These are phyloP conservation scores for Fragaria vesca DNA, from an alignment of 306 rosid genomes.

Conservation along the genomic window DNA sequence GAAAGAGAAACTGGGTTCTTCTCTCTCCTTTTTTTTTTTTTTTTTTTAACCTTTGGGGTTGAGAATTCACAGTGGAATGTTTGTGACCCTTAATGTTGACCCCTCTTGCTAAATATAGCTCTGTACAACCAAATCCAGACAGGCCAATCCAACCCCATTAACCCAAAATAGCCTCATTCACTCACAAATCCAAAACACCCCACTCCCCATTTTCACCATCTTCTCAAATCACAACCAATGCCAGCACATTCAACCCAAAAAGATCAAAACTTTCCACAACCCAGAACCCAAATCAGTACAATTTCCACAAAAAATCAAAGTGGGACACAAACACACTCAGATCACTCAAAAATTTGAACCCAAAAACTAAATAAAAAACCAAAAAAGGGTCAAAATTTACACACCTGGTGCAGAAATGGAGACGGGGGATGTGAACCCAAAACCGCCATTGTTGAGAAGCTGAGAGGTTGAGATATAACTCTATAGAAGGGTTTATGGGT, in stretches of 20 bases:
- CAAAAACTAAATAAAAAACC: too few species aligned
- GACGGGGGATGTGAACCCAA: neutral
- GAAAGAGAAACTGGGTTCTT: neutral
- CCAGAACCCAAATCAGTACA: constrained; percentile 1
- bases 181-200: constrained; percentile 2
- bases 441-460: neutral
- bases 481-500: neutral
- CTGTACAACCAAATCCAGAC: constrained; percentile 32
- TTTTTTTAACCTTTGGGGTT: constrained; percentile 28
- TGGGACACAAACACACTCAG: neutral
- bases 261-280: constrained; percentile 2
- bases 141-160: constrained; percentile 20
- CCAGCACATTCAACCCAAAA: constrained; percentile 19
- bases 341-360: neutral
- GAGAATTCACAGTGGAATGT: constrained; percentile 44
- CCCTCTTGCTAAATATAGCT: constrained; percentile 35
- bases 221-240: constrained; percentile 5
- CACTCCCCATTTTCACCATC: neutral
- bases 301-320: neutral
- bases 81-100: constrained; percentile 24
- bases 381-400: neutral
- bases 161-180: constrained; percentile 30
- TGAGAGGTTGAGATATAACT: neutral
- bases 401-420: neutral
- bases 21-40: neutral